phyloP scores from a whole-genome alignment of 108 stramenopile genomes.

The Nannochloropsis salina region DNA sequence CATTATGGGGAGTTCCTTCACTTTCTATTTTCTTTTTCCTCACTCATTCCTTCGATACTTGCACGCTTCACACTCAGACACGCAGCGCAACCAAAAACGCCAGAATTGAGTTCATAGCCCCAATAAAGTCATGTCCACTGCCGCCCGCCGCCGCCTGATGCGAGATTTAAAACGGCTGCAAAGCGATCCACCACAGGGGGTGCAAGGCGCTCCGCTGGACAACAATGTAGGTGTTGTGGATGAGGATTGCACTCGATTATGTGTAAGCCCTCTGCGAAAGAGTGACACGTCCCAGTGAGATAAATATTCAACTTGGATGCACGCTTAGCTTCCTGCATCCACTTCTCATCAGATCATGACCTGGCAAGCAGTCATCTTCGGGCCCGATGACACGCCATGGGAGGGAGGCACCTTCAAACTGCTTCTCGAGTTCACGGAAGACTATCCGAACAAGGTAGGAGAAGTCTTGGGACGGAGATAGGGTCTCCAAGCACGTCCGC shows the following conservation, averaged over 20 bases:
- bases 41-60: not conserved
- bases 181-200: conserved; percentile 94
- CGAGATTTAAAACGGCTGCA: conserved; percentile 94
- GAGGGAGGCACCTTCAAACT: conserved; percentile 69
- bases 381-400: conserved; percentile 99
- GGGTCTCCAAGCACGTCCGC: not conserved
- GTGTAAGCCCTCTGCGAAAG: too few species aligned
- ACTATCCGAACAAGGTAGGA: conserved; percentile 91
- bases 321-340: not conserved
- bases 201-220: conserved; percentile 97
- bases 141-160: conserved; percentile 88
- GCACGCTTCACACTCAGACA: not conserved
- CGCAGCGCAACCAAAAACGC: not conserved
- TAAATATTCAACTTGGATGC: too few species aligned
- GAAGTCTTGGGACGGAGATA: not conserved
- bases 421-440: conserved; percentile 93
- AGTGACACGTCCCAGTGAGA: too few species aligned
- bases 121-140: conserved; percentile 74
- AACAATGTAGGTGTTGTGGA: conserved; percentile 72
- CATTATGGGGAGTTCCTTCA: not conserved
- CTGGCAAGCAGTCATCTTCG: conserved; percentile 91
- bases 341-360: conserved; percentile 34
- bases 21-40: not conserved
- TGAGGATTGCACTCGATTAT: not conserved
- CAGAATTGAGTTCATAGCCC: not conserved